Percentiles rank a stretch among this genome's conserved stretches.
These are phyloP conservation scores for Microsporum audouinii DNA, from an alignment of 2,329 filamentous ascomycete genomes.

Conservation along the genomic window DNA sequence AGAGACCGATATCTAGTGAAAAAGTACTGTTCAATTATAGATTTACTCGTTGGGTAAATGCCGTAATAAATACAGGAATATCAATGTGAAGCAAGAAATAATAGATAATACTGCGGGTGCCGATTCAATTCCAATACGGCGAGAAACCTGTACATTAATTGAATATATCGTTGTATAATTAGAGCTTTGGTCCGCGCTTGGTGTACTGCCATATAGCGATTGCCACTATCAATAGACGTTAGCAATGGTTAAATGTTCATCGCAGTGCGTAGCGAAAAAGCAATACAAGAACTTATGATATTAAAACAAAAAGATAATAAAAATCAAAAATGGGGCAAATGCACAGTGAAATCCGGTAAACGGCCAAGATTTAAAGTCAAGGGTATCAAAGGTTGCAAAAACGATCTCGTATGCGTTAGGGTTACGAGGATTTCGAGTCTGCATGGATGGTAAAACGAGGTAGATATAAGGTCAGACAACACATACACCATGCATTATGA, in stretches of 20 bases:
- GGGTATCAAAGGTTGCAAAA: not conserved
- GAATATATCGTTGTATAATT: conserved; percentile 8
- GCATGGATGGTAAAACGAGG: not conserved
- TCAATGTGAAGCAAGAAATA: no score
- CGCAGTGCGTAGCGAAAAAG: not conserved
- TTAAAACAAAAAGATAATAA: not conserved
- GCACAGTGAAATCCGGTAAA: not conserved
- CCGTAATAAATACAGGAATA: no score
- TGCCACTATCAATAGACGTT: conserved; percentile 10
- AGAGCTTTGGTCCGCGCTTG: conserved; percentile 27
- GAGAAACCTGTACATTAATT: not conserved
- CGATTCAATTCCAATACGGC: not conserved
- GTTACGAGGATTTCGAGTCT: not conserved
- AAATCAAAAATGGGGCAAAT: not conserved
- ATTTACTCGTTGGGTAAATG: no score
- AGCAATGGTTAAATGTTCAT: not conserved
- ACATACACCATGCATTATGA: conserved; percentile 3
- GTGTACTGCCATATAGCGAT: conserved; percentile 22
- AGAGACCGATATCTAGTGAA: no score
- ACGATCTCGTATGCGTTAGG: not conserved
- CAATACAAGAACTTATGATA: not conserved
- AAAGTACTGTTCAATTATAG: no score
- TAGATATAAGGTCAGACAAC: not conserved
- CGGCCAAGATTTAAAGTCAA: not conserved
- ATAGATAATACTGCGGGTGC: not conserved